Conservation (phyloP, 352 stramenopile genomes). For the Globisporangium nunn region DNA sequence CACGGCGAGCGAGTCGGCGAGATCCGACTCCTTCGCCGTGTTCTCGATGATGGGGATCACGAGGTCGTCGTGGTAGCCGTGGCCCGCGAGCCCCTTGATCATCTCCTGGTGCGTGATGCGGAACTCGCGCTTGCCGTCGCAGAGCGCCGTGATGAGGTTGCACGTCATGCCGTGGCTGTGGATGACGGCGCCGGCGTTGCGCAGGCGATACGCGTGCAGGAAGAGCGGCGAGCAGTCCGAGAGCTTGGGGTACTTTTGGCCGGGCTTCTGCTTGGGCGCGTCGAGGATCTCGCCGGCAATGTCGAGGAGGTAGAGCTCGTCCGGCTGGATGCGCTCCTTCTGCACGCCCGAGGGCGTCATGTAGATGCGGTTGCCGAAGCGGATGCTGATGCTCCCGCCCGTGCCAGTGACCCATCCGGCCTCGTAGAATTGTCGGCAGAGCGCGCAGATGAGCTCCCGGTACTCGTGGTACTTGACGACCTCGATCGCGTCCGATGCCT, state of each 20-base stretch:
- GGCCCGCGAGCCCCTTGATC: conserved; percentile 93
- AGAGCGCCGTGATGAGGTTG: conserved; percentile 88
- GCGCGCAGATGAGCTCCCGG: conserved; percentile 60
- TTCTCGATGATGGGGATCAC: conserved; percentile 97
- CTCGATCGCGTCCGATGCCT: conserved; percentile 35
- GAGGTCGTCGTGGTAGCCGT: conserved; percentile 89
- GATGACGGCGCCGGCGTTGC: conserved; percentile 66
- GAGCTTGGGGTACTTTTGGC: conserved; percentile 68
- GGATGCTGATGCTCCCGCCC: conserved; percentile 91
- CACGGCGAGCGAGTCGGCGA: conserved; percentile 84
- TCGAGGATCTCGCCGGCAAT: conserved; percentile 76
- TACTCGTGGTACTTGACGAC: conserved; percentile 30
- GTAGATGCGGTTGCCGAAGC: conserved; percentile 90
- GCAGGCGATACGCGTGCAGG: conserved; percentile 87
- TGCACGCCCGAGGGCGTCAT: conserved; percentile 95
- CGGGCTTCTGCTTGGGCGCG: conserved; percentile 33
- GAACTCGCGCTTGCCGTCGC: conserved; percentile 76
- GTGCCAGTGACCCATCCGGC: conserved; percentile 93
- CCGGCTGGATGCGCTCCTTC: conserved; percentile 93
- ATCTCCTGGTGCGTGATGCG: conserved; percentile 95
- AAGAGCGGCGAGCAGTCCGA: conserved; percentile 94
- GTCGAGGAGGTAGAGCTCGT: conserved; percentile 94
- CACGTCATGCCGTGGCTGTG: conserved; percentile 79
- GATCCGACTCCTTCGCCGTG: conserved; percentile 87
- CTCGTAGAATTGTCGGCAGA: conserved; percentile 73